Evolutionary conservation across 164 flowering plant species (phyloP), one percentile per base, ranked within the genome.

Genomic region (Macadamia integrifolia): DNA sequence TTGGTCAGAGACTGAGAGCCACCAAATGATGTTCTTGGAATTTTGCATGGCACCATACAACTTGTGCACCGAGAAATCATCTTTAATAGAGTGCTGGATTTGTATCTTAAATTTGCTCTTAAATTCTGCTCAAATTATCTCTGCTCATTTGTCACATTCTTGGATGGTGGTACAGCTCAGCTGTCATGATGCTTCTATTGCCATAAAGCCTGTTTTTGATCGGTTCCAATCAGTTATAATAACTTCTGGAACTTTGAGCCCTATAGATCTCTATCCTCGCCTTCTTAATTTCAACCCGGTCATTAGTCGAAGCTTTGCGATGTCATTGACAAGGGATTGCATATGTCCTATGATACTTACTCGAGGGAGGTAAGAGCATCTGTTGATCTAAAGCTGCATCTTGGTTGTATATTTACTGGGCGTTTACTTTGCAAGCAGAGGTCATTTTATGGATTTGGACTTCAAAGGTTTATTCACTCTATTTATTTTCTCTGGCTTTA

Each of bases 261-360:
- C 98, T 2, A 90, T 95, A 66, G 99, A 95, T 81, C 87, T 95
- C 15, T 95, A 95, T 62, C 99, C 99, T 61, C 96, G 96, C 49
- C 94, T 95, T 74, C 92, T 95, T 35, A 89, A 87, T 78, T 95
- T 95, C 79, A 84, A 91, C 79, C 98, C 99, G 32, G 98, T 95
- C 30, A 92, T 95, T 60, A 92, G 96, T 74, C 90, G 93, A 75
- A 95, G 99, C 77, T 94, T 92, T 82, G 83, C 85, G 43, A 95
- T 91, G 99, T 95, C 98, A 72, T 76, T 95, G 78, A 92, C 98
- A 67, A 84, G 99, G 81, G 98, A 95, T 73, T 95, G 99, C 84
- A 92, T 95, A 73, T 95, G 99, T 74, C 99, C 99, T 18, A 95
- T 95, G 99, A 96, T 95, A 80, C 92, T 95, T 53, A 86, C 98